phyloP scores from a whole-genome alignment of 2,329 filamentous ascomycete genomes.

The Ophioceras dolichostomum region DNA sequence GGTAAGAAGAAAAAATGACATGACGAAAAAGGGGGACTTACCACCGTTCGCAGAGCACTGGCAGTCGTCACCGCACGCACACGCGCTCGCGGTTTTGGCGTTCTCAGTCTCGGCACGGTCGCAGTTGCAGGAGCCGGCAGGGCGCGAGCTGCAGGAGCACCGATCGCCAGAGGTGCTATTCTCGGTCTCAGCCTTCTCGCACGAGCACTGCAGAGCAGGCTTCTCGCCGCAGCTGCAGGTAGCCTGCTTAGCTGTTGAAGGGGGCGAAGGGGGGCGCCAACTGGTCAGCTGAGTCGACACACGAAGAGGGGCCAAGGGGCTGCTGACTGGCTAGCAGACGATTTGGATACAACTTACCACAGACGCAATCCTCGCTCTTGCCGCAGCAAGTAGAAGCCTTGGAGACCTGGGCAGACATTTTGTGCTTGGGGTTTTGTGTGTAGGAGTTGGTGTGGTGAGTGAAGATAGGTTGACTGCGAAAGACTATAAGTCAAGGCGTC shows the following conservation, averaged over 20 bases:
- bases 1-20: too few relatives aligned
- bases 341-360: conserved; percentile 31
- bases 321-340: not conserved
- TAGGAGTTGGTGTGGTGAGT: too few relatives aligned
- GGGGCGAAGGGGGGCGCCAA: conserved; percentile 2
- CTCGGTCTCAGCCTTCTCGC: conserved; percentile 63
- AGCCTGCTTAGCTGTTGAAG: conserved; percentile 42
- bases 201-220: conserved; percentile 75
- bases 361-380: conserved; percentile 41
- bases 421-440: not conserved
- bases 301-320: not conserved
- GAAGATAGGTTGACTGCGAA: too few relatives aligned
- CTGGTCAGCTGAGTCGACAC: not conserved
- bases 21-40: too few relatives aligned
- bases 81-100: conserved; percentile 21
- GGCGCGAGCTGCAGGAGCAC: conserved; percentile 75
- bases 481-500: too few relatives aligned
- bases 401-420: conserved; percentile 2
- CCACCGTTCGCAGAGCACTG: too few relatives aligned
- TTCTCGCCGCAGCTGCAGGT: conserved; percentile 86
- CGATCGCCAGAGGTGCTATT: conserved; percentile 61
- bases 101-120: conserved; percentile 63
- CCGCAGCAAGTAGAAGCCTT: conserved; percentile 42
- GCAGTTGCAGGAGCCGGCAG: conserved; percentile 72
- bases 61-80: not conserved